Conservation (phyloP, 306 rosid genomes). For the Lathyrus tuberosus region DNA sequence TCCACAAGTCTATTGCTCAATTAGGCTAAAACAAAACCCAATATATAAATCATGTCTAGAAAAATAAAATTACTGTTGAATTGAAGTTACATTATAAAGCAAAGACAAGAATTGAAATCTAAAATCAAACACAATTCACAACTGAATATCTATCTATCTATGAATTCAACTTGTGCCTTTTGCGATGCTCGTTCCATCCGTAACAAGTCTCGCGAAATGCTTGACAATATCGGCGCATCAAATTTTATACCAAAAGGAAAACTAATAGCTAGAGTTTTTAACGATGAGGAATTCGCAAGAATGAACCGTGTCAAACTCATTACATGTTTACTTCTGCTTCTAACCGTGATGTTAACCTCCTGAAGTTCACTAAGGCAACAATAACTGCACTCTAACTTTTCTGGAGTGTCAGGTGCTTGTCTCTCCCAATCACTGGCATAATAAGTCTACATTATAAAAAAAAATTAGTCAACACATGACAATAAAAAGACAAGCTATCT, state of each 20-base stretch:
- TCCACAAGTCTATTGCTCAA: no score
- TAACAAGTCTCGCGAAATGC: background rate
- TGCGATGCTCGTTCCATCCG: background rate
- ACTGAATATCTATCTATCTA: background rate
- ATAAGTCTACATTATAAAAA: background rate
- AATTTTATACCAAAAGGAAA: no score
- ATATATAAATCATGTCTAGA: no score
- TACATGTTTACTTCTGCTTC: background rate
- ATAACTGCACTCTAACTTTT: background rate
- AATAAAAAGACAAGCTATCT: background rate
- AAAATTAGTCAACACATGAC: background rate
- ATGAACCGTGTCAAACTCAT: constrained; percentile 6
- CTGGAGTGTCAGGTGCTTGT: background rate
- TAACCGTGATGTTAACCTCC: constrained; percentile 4
- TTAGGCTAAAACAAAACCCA: no score
- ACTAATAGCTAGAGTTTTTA: constrained; percentile 19
- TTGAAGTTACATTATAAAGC: no score
- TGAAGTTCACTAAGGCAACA: constrained; percentile 8
- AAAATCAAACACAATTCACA: background rate
- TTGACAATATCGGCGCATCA: background rate
- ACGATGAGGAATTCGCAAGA: constrained; percentile 21
- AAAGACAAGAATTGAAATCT: no score
- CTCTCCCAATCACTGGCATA: rapidly evolving
- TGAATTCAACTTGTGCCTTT: background rate
- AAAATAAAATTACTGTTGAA: no score